Evolutionary conservation across 768 basidiomycete species (phyloP), one percentile per base, ranked within the genome.

Genomic region (Scleroderma bovista): DNA sequence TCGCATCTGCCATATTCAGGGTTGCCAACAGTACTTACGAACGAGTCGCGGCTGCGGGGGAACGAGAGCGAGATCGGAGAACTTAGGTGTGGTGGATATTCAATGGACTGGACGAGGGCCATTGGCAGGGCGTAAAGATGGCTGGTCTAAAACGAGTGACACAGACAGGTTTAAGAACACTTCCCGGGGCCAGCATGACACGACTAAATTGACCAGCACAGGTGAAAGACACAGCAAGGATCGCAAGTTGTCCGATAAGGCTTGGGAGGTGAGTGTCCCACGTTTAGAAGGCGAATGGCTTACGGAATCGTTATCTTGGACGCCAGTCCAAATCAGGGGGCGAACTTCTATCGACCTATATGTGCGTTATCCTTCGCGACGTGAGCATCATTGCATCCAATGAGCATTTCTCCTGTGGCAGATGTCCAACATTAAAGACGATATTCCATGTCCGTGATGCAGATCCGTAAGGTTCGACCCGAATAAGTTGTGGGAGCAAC

Each of bases 261-360:
- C n/a, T 20, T 46, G 32, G n/a, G 13, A 47, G 10, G 26, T 8
- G 31, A 19, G 12, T 39, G 46, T 31, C 40, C 32, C 20, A 49
- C 3, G 12, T 42, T 32, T 29, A 17, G 32, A 16, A 24, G 39
- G 24, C 29, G n/a, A 55, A 57, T 60, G 46, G 19, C 22, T 23
- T 42, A 2, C 42, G 33, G 47, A 6, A 37, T 50, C 23, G 56
- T 58, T 63, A 63, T 64, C 63, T 58, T 3, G 15, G 6, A 44
- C 23, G n/a, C 11, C 22, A 20, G 31, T 31, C 34, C 44, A 45
- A 58, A 41, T 57, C 51, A 29, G 23, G 5, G 39, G 36, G 5
- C 9, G 39, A 3, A 31, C 13, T 12, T 8, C 31, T 33, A 2
- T 48, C n/a, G 19, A 20, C 11, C 20, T 9, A 41, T 37, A 33